Conservation (phyloP, 2,329 filamentous ascomycete species). For the Botrytis paeoniae region DNA sequence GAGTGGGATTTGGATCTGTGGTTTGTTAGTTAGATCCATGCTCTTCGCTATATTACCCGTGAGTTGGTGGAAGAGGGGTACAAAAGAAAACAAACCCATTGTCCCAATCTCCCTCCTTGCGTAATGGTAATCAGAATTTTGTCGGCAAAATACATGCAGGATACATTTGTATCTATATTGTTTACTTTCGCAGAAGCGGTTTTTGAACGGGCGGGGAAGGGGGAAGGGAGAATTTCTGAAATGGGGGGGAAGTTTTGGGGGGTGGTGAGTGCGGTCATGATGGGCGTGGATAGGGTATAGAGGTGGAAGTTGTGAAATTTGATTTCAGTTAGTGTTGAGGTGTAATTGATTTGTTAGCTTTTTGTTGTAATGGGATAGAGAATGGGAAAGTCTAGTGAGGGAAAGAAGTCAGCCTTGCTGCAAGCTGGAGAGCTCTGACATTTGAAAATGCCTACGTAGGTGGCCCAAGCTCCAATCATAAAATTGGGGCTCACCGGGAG, state of each 20-base stretch:
- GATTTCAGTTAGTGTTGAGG: too few relatives aligned
- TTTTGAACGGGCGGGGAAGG: slow-evolving; percentile 35
- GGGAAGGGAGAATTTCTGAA: slow-evolving; percentile 24
- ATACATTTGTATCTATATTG: slow-evolving; percentile 68
- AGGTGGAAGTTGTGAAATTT: not conserved
- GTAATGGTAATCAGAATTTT: slow-evolving; percentile 88
- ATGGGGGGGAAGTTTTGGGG: not conserved
- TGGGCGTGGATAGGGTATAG: not conserved
- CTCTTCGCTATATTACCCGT: too few relatives aligned
- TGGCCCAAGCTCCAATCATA: not conserved
- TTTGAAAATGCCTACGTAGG: not conserved
- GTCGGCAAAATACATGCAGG: slow-evolving; percentile 74
- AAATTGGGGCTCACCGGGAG: too few relatives aligned
- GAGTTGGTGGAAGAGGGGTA: not conserved
- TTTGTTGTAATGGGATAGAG: not conserved
- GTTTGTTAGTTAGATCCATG: too few relatives aligned
- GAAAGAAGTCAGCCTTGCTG: slow-evolving; percentile 6
- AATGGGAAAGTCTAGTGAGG: not conserved
- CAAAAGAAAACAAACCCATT: slow-evolving; percentile 66
- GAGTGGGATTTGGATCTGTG: slow-evolving; percentile 74
- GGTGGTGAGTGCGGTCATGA: not conserved
- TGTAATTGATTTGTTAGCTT: not conserved
- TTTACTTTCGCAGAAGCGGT: slow-evolving; percentile 60
- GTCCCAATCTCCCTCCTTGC: slow-evolving; percentile 78
- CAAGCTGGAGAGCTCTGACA: not conserved